Conservation (phyloP, 306 rosid genomes). For the Cucumis melo region DNA sequence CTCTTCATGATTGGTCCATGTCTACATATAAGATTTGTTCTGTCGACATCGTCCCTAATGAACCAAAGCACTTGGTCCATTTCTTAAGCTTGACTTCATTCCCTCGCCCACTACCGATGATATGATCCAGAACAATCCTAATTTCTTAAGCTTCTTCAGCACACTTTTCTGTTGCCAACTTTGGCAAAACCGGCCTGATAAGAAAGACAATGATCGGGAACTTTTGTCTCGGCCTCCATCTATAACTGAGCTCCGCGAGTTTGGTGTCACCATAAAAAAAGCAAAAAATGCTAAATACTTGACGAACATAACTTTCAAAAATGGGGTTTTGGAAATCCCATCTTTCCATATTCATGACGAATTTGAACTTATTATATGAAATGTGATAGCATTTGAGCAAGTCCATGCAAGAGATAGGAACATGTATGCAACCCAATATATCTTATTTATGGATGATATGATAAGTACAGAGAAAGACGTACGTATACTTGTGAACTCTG, state of each 20-base stretch:
- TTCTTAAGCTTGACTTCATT: background rate
- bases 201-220: too few species aligned
- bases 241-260: background rate
- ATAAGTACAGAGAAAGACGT: background rate
- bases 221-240: background rate
- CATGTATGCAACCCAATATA: background rate
- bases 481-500: background rate
- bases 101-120: background rate
- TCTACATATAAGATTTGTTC: too few species aligned
- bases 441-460: background rate
- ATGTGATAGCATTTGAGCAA: conserved; percentile 26
- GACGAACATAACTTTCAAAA: background rate
- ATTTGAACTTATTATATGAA: background rate
- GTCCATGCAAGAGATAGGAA: rapidly evolving
- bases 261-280: background rate
- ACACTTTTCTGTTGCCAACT: too few species aligned
- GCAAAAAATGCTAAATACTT: background rate
- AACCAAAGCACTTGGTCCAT: background rate
- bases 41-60: too few species aligned
- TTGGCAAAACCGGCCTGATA: too few species aligned
- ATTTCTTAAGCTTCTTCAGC: too few species aligned
- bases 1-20: too few species aligned
- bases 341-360: background rate
- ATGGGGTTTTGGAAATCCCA: conserved; percentile 9
- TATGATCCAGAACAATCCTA: too few species aligned